phyloP scores from a whole-genome alignment of 1,284 basidiomycete genomes.

The Cystobasidium slooffiae region DNA sequence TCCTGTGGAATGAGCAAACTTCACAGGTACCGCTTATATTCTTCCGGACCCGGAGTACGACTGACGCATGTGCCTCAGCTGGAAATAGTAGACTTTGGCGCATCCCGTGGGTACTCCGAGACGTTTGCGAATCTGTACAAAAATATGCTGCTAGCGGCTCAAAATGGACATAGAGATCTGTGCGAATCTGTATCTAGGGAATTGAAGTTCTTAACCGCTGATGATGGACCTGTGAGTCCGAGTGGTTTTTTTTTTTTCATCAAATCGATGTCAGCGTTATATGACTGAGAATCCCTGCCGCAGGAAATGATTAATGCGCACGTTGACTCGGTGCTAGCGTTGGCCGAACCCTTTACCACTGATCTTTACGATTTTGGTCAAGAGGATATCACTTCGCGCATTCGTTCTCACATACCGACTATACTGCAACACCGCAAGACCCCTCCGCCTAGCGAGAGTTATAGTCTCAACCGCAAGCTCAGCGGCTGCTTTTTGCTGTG shows the following conservation, averaged over 20 bases:
- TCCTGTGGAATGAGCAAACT: slow-evolving; percentile 77
- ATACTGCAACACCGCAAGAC: slow-evolving; percentile 89
- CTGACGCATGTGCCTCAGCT: slow-evolving; percentile 60
- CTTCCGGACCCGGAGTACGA: background rate
- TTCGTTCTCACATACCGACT: slow-evolving; percentile 80
- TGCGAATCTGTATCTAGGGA: slow-evolving; percentile 76
- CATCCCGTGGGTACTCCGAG: slow-evolving; percentile 82
- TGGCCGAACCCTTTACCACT: slow-evolving; percentile 77
- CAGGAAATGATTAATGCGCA: slow-evolving; percentile 89
- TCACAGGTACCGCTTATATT: slow-evolving; percentile 59
- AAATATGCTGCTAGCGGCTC: slow-evolving; percentile 75
- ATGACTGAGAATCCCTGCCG: background rate
- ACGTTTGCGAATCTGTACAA: slow-evolving; percentile 91
- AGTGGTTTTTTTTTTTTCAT: no score
- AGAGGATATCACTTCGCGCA: slow-evolving; percentile 70
- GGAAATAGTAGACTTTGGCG: slow-evolving; percentile 94
- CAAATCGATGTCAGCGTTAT: background rate
- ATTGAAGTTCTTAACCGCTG: slow-evolving; percentile 87
- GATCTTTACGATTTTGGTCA: slow-evolving; percentile 66
- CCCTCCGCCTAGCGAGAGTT: slow-evolving; percentile 92
- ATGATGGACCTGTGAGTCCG: slow-evolving; percentile 65
- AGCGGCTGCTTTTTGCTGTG: slow-evolving; percentile 80
- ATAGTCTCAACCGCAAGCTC: slow-evolving; percentile 91
- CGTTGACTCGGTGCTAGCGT: slow-evolving; percentile 72
- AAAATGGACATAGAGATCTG: slow-evolving; percentile 67